Percentiles rank a stretch among this genome's conserved stretches.
Conservation (phyloP, 2,329 filamentous ascomycete species). For the Pseudogymnoascus sp. region DNA sequence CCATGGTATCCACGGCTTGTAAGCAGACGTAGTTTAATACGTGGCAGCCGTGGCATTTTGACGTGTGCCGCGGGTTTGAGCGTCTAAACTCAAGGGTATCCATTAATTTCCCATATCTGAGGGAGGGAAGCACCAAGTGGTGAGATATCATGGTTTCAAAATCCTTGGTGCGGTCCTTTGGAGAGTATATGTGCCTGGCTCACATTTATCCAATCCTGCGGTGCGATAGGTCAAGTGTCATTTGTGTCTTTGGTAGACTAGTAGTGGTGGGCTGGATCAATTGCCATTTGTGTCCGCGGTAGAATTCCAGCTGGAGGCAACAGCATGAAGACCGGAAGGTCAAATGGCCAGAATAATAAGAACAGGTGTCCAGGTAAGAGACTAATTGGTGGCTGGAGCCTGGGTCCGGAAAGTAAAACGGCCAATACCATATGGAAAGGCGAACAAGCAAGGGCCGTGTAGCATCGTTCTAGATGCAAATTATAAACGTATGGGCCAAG, state of each 20-base stretch:
- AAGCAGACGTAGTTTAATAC: background rate
- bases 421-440: background rate
- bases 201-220: background rate
- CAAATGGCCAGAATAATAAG: background rate
- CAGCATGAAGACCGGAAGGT: background rate
- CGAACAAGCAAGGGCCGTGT: background rate
- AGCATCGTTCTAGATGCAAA: background rate
- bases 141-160: background rate
- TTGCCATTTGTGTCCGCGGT: background rate
- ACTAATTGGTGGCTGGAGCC: background rate
- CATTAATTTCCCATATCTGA: background rate
- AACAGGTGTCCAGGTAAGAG: background rate
- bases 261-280: background rate
- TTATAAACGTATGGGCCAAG: background rate
- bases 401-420: background rate
- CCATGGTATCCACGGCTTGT: background rate
- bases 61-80: background rate
- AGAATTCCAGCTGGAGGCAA: background rate
- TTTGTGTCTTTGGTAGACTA: too few species aligned
- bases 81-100: background rate
- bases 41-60: background rate
- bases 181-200: background rate
- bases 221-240: background rate
- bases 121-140: background rate
- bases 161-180: background rate